Conservation (phyloP, 768 basidiomycete genomes). For the Boletus rubroflammeus region DNA sequence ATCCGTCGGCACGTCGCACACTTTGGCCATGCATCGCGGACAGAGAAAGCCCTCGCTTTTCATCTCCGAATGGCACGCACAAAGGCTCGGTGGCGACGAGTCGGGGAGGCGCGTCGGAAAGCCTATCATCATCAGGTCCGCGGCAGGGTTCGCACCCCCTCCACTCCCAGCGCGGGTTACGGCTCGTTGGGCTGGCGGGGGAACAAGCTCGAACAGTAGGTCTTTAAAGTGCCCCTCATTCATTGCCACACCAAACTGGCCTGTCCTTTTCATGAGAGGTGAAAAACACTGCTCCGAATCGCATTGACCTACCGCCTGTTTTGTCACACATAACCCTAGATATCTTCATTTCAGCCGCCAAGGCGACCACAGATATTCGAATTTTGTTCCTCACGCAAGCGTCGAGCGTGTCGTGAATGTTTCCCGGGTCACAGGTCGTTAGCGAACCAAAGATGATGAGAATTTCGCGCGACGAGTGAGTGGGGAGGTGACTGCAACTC, state of each 20-base stretch:
- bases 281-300: background rate
- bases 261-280: slow-evolving; percentile 35
- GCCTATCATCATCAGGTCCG: slow-evolving; percentile 99
- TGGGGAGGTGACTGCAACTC: slow-evolving; percentile 81
- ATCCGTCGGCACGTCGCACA: slow-evolving; percentile 98
- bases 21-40: slow-evolving; percentile 86
- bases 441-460: slow-evolving; percentile 92
- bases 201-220: slow-evolving; percentile 90
- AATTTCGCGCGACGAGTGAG: slow-evolving; percentile 94
- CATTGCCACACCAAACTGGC: slow-evolving; percentile 93
- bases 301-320: slow-evolving; percentile 66
- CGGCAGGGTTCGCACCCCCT: slow-evolving; percentile 54
- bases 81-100: slow-evolving; percentile 76
- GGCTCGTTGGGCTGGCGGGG: slow-evolving; percentile 82
- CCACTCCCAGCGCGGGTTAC: slow-evolving; percentile 45
- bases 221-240: slow-evolving; percentile 98
- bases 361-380: slow-evolving; percentile 88
- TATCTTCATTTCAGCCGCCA: slow-evolving; percentile 98
- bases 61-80: slow-evolving; percentile 90
- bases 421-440: slow-evolving; percentile 95
- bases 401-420: slow-evolving; percentile 93
- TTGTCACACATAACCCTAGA: slow-evolving; percentile 89
- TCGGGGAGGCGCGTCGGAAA: slow-evolving; percentile 92
- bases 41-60: slow-evolving; percentile 94
- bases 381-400: slow-evolving; percentile 78